Base-by-base conservation (phyloP, 2,329 filamentous ascomycete genomes). In the Trichoderma sp. region DNA sequence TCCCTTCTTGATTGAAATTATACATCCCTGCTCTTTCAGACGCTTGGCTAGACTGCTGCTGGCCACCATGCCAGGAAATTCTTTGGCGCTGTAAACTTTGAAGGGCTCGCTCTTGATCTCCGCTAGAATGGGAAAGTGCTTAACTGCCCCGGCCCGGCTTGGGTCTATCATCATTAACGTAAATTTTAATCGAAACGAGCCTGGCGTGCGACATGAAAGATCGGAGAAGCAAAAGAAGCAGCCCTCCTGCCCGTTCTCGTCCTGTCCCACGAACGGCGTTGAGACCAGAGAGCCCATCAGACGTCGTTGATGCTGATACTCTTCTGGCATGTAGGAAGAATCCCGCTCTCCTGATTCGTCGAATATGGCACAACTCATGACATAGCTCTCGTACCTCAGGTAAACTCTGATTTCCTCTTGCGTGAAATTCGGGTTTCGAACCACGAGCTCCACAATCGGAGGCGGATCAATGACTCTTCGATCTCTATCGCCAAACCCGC, bases 161-260 rank as follows among this genome's bases (percentile, higher is more conserved):
- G 92, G 91, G 78, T 95, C 91, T 59, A 96, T 89, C 76, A 93
- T 89, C 80, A 95, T 90, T 27, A 96, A 87, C 50, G 90, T 90
- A 82, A 97, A 96, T 64, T 90, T 91, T 73, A 97, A 88, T 21
- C 93, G 88, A 83, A 94, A 97, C n/a, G 87, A 87, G 24, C 94
- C 94, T 1, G 94, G 91, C 0, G 93, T 95, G 41, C 94, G 90
- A 81, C 93, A 95, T 4, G 93, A 95, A 24, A 97, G 87, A 81
- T 97, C 94, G 0, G 93, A 93, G 81, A 97, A 97, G 82, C 93
- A 94, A 83, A 96, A 97, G 86, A 96, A 97, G 80, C 93, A 95
- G 1, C 94, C 94, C 77, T 95, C 92, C 27, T 90, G 84, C 71
- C 91, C 91, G 71, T 91, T 87, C 80, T 96, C 93, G 81, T 97